A percentile compares a stretch with the other conserved stretches of the same genome.
phyloP scores from a whole-genome alignment of 768 basidiomycete species.

The Tulasnella sp. region DNA sequence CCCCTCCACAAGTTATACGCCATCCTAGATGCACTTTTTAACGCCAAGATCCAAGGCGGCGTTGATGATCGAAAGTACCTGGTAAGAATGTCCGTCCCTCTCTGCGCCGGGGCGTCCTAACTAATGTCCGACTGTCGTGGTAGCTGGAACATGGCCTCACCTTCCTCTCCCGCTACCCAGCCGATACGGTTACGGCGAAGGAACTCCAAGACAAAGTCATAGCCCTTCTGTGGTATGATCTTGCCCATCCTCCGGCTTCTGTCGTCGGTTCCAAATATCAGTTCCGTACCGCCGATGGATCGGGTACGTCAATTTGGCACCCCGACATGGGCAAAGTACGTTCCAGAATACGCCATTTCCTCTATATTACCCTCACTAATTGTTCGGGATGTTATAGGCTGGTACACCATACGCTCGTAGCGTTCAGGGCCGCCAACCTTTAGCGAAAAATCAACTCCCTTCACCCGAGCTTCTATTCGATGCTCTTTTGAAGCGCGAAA shows the following conservation, averaged over 20 bases:
- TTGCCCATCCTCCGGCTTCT: slow-evolving; percentile 11
- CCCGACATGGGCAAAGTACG: slow-evolving; percentile 24
- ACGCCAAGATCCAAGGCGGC: slow-evolving; percentile 36
- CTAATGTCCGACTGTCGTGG: neutral
- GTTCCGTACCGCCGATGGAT: neutral
- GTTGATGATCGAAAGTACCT: slow-evolving; percentile 79
- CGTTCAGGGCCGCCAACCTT: slow-evolving; percentile 51
- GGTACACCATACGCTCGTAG: slow-evolving; percentile 64
- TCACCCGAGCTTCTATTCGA: slow-evolving; percentile 52
- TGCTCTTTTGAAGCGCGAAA: slow-evolving; percentile 45
- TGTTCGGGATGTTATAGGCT: slow-evolving; percentile 42
- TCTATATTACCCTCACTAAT: neutral
- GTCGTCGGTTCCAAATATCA: slow-evolving; percentile 14
- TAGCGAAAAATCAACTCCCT: slow-evolving; percentile 53
- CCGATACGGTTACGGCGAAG: slow-evolving; percentile 49
- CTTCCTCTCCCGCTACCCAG: slow-evolving; percentile 62
- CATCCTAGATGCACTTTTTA: slow-evolving; percentile 16
- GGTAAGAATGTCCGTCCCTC: slow-evolving; percentile 48
- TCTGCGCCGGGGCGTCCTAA: no score
- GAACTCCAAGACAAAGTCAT: slow-evolving; percentile 48
- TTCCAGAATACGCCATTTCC: neutral
- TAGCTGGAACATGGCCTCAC: slow-evolving; percentile 67
- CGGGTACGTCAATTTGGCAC: slow-evolving; percentile 32
- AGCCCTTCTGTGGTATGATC: slow-evolving; percentile 56
- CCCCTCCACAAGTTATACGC: neutral